These are phyloP conservation scores for Funneliformis caledonium DNA, from an alignment of 371 early-diverging fungal species.

Conservation along the genomic window DNA sequence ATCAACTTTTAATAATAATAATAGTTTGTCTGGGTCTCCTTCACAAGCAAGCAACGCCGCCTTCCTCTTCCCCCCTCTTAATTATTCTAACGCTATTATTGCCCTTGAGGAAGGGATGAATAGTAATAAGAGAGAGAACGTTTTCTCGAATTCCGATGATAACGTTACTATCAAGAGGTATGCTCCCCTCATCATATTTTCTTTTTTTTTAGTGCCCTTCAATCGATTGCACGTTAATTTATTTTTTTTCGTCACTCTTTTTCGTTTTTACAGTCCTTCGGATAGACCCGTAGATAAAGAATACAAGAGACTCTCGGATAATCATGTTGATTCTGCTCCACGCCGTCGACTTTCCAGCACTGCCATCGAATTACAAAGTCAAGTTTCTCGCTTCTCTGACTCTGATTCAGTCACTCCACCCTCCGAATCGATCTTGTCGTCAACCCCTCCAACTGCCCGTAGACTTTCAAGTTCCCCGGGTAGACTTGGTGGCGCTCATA, in stretches of 20 bases:
- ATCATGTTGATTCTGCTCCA: constrained; percentile 36
- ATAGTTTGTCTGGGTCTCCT: background rate
- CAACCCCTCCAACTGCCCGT: background rate
- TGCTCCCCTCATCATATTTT: background rate
- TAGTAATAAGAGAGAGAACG: background rate
- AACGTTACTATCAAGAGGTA: background rate
- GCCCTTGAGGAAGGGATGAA: constrained; percentile 24
- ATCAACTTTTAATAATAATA: background rate
- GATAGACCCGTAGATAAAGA: background rate
- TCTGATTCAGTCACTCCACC: background rate
- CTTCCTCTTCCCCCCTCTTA: constrained; percentile 7
- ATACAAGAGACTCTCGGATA: background rate
- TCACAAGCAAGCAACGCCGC: background rate
- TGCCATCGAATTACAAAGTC: constrained; percentile 42
- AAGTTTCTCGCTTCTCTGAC: constrained; percentile 11
- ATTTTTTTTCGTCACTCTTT: background rate
- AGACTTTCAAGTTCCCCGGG: constrained; percentile 39
- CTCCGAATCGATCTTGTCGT: background rate
- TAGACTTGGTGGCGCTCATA: constrained; percentile 41
- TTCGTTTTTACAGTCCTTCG: background rate
- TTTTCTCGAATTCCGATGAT: background rate
- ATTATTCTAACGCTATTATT: constrained; percentile 24
- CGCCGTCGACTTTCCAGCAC: constrained; percentile 34
- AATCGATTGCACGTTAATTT: background rate
- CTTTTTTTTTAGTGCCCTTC: background rate